phyloP scores from a whole-genome alignment of 371 early-diverging fungal species.

The Apophysomyces variabilis region DNA sequence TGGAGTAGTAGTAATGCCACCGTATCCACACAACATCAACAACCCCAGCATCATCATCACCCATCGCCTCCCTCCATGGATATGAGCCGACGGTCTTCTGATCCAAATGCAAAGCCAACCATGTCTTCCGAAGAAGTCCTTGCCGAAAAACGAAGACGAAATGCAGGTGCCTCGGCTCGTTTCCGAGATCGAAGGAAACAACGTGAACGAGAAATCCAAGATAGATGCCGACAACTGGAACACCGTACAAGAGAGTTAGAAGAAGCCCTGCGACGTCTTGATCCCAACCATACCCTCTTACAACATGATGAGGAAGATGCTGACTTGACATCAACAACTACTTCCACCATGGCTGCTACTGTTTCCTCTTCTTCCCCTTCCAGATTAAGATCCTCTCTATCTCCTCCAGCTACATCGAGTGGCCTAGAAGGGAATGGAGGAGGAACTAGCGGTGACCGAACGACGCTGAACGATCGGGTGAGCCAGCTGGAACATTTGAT shows the following conservation, averaged over 20 bases:
- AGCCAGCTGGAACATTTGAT: constrained; percentile 44
- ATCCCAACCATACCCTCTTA: constrained; percentile 34
- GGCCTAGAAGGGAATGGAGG: too few relatives aligned
- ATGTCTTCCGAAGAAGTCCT: constrained; percentile 46
- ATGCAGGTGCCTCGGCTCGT: constrained; percentile 61
- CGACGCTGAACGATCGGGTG: constrained; percentile 38
- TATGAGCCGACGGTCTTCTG: not conserved
- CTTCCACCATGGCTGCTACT: too few relatives aligned
- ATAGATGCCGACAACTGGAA: constrained; percentile 56
- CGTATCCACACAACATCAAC: too few relatives aligned
- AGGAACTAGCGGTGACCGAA: not conserved
- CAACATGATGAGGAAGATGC: not conserved
- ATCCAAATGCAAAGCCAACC: not conserved
- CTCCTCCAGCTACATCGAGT: not conserved
- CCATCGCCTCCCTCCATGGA: not conserved
- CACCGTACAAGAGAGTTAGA: constrained; percentile 47
- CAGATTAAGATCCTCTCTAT: not conserved
- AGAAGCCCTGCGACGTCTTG: constrained; percentile 31
- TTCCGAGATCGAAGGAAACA: constrained; percentile 66
- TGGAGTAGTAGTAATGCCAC: not conserved
- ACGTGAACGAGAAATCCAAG: constrained; percentile 56
- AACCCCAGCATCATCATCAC: not conserved
- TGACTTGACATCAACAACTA: not conserved
- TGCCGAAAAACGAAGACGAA: constrained; percentile 63
- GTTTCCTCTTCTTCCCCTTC: not conserved